phyloP scores from a whole-genome alignment of 2,329 filamentous ascomycete genomes.

The Neofusicoccum cordaticola region DNA sequence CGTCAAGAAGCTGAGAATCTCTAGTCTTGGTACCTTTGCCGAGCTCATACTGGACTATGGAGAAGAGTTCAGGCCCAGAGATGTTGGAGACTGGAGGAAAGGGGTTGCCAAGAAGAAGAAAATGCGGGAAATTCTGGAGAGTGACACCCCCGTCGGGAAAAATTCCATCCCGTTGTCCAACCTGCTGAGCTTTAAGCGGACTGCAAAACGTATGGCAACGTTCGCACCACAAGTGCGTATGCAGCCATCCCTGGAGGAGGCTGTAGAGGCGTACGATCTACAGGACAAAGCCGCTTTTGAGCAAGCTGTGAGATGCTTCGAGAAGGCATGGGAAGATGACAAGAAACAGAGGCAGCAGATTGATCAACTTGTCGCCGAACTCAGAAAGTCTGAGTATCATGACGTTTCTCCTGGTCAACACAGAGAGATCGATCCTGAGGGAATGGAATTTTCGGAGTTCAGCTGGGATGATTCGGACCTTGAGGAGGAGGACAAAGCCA shows the following conservation, averaged over 20 bases:
- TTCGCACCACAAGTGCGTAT: not conserved
- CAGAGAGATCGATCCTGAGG: not conserved
- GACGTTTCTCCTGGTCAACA: not conserved
- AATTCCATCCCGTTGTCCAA: not conserved
- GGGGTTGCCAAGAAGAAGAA: not conserved
- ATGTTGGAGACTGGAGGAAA: not conserved
- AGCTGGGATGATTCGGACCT: not conserved
- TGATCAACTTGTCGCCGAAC: not conserved
- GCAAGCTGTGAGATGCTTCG: not conserved
- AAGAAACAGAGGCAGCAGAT: not conserved
- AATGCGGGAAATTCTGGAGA: not conserved
- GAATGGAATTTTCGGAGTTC: not conserved
- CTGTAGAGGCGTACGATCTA: rapidly evolving
- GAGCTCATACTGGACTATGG: not conserved
- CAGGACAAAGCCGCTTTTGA: not conserved
- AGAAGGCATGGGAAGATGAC: not conserved
- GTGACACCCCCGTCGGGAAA: not conserved
- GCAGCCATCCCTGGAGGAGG: not conserved
- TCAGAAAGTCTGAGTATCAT: not conserved
- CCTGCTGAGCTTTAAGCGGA: not conserved
- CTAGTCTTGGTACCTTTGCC: not conserved
- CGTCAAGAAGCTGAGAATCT: not conserved
- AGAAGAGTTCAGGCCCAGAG: not conserved
- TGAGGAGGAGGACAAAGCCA: not conserved
- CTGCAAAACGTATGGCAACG: not conserved